Base-by-base conservation (phyloP, 163 green algal genomes). In the Trebouxia gelatinosa region DNA sequence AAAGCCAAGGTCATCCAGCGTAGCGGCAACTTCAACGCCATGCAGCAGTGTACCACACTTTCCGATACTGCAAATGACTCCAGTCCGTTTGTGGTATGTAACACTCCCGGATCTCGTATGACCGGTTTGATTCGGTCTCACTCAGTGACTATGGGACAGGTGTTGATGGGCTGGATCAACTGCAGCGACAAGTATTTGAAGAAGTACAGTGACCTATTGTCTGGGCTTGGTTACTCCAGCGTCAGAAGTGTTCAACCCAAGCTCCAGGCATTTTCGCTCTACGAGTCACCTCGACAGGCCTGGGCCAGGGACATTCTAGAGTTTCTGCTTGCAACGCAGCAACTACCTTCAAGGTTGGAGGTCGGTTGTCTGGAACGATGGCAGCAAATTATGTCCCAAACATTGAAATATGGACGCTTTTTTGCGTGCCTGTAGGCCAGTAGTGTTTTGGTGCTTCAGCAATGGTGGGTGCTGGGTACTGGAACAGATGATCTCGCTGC, bases 361-460 rank as follows among this genome's bases (percentile, higher is more conserved):
- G n/a, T n/a, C n/a, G n/a, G n/a, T n/a, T n/a, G n/a, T n/a, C n/a
- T n/a, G n/a, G n/a, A n/a, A n/a, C n/a, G n/a, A n/a, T n/a, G n/a
- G n/a, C n/a, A n/a, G n/a, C n/a, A n/a, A n/a, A n/a, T n/a, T n/a
- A n/a, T n/a, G n/a, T n/a, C n/a, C n/a, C n/a, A n/a, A n/a, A n/a
- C n/a, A n/a, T 6, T 67, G 6, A 38, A 7, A n/a, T 67, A n/a
- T 28, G 32, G 57, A n/a, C 57, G 7, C 57, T 67, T 16, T 67
- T n/a, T 17, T 31, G 32, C n/a, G 7, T 17, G 57, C 7, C 34
- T 77, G 70, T 16, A 77, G 70, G 28, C 43, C 70, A 40, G 29
- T 77, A 32, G 46, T 77, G n/a, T 61, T 77, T 23, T 77, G 70
- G 70, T 11, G n/a, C 3, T 77, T 77, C 70, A 77, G 70, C 70